Base-by-base conservation (phyloP, 805 yeast genomes). In the Ogataea pilisensis region DNA sequence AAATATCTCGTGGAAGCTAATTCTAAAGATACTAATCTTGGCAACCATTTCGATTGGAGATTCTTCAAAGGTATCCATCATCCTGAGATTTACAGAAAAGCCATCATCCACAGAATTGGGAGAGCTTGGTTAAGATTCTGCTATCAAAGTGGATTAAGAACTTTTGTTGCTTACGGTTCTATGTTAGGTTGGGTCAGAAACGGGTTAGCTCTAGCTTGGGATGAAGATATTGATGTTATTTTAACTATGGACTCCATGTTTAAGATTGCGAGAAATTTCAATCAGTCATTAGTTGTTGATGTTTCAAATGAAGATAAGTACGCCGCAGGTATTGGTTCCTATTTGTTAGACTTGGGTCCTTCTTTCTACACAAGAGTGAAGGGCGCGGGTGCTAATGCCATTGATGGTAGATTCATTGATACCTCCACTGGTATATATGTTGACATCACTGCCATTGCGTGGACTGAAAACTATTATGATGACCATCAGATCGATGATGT, bases 141-240 rank as follows among this genome's bases (percentile, higher is more conserved):
- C 20, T 56, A 63, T 25, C 60, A 69, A 3, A 59, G 68, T 34
- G 77, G 76, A 2, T 46, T 78, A 8, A 59, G 66, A 8, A 68
- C 83, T 4, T 80, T 83, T 85, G 64, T 80, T 7, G 83, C 83
- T 1, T 85, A 80, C 54, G 88, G 88, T 2, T 64, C 83, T 1
- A 63, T 80, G 46, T 65, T 79, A 30, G 78, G 82, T 9, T 79
- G 84, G 76, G 65, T 76, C 48, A 78, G 84, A 75, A 78, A 78
- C 53, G 85, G 86, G 0, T 48, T 75, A 39, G 62, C 68, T 6
- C 69, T 81, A 56, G 83, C 85, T 1, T 81, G 85, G 85, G 88
- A 81, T 54, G 67, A 70, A 41, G 88, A 81, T 55, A 61, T 76
- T 37, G 88, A 81, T 61, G 78, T 80, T 20, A 83, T 80, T 49